Conservation (phyloP, 345 rosid genomes). For the Eucalyptus leucophloia region DNA sequence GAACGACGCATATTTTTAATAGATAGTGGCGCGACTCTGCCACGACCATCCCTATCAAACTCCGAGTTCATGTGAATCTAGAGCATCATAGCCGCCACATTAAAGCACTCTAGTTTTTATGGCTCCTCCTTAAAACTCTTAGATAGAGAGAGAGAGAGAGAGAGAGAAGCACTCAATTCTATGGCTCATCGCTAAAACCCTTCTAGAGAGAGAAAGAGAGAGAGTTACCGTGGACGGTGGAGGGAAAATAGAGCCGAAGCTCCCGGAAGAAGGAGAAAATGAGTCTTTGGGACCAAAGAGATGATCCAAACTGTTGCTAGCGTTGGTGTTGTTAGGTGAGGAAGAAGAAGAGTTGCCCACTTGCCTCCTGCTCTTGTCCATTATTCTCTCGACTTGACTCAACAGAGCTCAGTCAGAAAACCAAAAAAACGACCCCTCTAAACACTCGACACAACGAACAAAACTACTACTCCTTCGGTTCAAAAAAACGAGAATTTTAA, state of each 20-base stretch:
- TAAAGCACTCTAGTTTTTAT: background rate
- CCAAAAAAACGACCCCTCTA: background rate
- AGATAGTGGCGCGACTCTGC: background rate
- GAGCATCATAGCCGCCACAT: background rate
- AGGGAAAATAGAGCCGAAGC: constrained; percentile 43
- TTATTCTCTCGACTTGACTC: constrained; percentile 5
- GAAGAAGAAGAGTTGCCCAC: constrained; percentile 1
- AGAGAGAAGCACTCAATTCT: background rate
- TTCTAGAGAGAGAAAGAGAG: background rate
- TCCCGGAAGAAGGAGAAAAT: constrained; percentile 17
- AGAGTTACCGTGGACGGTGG: constrained; percentile 29
- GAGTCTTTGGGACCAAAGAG: constrained; percentile 48
- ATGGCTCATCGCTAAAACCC: background rate
- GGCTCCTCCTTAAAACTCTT: background rate
- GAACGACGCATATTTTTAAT: background rate
- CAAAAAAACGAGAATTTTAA: background rate
- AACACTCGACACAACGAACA: constrained; percentile 16
- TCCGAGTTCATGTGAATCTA: background rate
- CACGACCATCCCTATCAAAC: background rate
- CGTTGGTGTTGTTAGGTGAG: background rate
- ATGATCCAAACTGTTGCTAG: constrained; percentile 21
- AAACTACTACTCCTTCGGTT: constrained; percentile 2
- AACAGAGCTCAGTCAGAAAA: background rate
- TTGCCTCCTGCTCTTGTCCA: constrained; percentile 1
- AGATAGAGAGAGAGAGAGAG: background rate